Base-by-base conservation (phyloP, 1,284 basidiomycete species). In the Entoloma clypeatum region DNA sequence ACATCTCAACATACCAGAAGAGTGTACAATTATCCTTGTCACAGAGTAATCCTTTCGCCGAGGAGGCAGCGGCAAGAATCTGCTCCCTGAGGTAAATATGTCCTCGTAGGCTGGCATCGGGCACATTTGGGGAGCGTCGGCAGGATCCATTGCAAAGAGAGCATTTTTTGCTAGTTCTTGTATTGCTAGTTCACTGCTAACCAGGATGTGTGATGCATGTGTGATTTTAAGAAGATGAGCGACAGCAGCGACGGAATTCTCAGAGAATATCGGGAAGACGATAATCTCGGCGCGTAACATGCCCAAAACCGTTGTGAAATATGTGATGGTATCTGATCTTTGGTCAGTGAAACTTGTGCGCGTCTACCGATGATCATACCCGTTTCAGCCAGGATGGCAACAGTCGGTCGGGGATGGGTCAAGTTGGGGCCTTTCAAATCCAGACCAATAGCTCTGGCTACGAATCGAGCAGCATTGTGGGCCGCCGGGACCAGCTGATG, bases 251-350 rank as follows among this genome's bases (percentile, higher is more conserved):
- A 59, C 44, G 0, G 63, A 65, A 44, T 71, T 70, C 22, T 67
- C 58, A 3, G 64, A 60, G 2, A 68, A 71, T 11, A 71, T 55
- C 1, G 62, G 57, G 47, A 71, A 70, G 3, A 50, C 47, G 1
- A 44, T 43, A 46, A 50, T 60, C 1, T 63, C 64, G 2, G 54
- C 53, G 7, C 34, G 42, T 16, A 55, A 39, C 10, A 64, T 53
- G 13, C 62, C 63, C 14, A 53, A 28, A 9, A 58, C 43, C 11
- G 56, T 41, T 8, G 54, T 50, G 25, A 56, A 55, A 44, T 62
- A 65, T 0, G 59, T 64, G 21, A 11, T 9, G 7, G 25, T 18
- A 22, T 24, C 19, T 9, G 13, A 30, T n/a, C 7, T 33, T 21
- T 23, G 14, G 19, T 13, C 3, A 22, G n/a, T 11, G 13, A 9